A percentile compares a stretch with the other conserved stretches of the same genome.
phyloP scores from a whole-genome alignment of 2,329 filamentous ascomycete genomes.

The Botryosphaeria dothidea region DNA sequence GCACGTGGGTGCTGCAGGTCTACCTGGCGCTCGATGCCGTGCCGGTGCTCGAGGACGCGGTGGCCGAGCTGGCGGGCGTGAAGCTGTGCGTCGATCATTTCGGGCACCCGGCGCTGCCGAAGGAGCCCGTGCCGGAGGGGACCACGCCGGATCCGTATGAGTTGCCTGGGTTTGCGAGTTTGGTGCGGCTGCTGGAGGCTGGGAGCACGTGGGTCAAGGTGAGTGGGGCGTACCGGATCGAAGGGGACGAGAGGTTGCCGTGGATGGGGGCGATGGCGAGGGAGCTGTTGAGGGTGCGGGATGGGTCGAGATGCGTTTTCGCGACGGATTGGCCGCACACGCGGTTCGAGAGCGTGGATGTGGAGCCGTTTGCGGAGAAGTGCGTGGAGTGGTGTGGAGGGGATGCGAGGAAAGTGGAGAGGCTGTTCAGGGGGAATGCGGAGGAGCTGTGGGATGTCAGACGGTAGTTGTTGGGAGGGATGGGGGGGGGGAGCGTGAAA shows the following conservation, averaged over 20 bases:
- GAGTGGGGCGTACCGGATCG: slow-evolving; percentile 60
- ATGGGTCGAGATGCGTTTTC: slow-evolving; percentile 57
- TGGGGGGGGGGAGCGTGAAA: background rate
- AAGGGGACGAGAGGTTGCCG: slow-evolving; percentile 44
- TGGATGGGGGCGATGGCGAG: slow-evolving; percentile 51
- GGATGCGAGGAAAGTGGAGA: slow-evolving; percentile 46
- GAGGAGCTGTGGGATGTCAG: slow-evolving; percentile 49
- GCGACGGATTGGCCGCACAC: slow-evolving; percentile 68
- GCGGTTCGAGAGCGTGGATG: slow-evolving; percentile 58
- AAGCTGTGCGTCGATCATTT: slow-evolving; percentile 63
- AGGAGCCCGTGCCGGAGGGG: background rate
- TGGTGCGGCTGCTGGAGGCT: slow-evolving; percentile 49
- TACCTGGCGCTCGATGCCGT: slow-evolving; percentile 58
- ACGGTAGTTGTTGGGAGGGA: background rate
- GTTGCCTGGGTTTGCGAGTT: slow-evolving; percentile 51
- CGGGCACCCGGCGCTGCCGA: slow-evolving; percentile 48
- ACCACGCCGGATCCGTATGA: slow-evolving; percentile 41
- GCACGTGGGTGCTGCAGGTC: slow-evolving; percentile 58
- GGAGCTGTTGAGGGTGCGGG: slow-evolving; percentile 51
- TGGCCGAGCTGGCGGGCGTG: slow-evolving; percentile 49
- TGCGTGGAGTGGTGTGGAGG: slow-evolving; percentile 56
- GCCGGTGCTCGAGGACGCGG: slow-evolving; percentile 49
- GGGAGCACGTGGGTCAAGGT: slow-evolving; percentile 59
- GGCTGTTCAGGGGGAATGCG: slow-evolving; percentile 58
- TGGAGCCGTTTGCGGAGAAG: slow-evolving; percentile 55